Percentiles rank a stretch among this genome's conserved stretches.
Conservation (phyloP, 2,329 filamentous ascomycete species). For the Fusarium xylarioides region DNA sequence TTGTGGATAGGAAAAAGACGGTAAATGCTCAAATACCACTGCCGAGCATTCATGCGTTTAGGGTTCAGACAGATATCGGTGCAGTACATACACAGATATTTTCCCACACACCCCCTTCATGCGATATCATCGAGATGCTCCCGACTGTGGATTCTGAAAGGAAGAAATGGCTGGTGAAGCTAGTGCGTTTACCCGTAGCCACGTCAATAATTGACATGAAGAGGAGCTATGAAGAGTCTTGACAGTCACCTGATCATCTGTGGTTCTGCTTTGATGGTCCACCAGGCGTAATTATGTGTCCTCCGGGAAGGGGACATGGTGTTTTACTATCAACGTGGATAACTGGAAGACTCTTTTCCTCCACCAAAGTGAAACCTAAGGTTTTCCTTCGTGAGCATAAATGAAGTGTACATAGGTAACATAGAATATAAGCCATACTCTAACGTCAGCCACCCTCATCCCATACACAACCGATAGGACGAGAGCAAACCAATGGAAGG, state of each 20-base stretch:
- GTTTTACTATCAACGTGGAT: neutral
- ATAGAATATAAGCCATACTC: neutral
- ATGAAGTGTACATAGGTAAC: neutral
- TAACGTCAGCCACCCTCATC: neutral
- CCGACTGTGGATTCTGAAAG: neutral
- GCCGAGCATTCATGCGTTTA: neutral
- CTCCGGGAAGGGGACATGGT: neutral
- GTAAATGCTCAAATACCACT: slow-evolving; percentile 2
- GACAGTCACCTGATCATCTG: neutral
- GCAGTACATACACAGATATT: neutral
- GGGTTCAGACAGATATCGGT: neutral
- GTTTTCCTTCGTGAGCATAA: neutral
- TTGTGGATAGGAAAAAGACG: neutral
- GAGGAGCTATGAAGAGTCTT: neutral
- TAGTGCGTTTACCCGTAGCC: slow-evolving; percentile 8
- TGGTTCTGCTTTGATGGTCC: neutral
- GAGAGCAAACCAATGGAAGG: neutral
- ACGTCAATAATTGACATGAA: neutral
- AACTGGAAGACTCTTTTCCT: neutral
- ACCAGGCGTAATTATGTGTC: neutral
- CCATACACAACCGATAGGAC: neutral
- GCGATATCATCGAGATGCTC: neutral
- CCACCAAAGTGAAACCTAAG: neutral
- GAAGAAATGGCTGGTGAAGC: neutral
- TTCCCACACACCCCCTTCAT: neutral